These are phyloP conservation scores for Avena sativa DNA, from an alignment of 176 grass and related monocot species.

Conservation along the genomic window DNA sequence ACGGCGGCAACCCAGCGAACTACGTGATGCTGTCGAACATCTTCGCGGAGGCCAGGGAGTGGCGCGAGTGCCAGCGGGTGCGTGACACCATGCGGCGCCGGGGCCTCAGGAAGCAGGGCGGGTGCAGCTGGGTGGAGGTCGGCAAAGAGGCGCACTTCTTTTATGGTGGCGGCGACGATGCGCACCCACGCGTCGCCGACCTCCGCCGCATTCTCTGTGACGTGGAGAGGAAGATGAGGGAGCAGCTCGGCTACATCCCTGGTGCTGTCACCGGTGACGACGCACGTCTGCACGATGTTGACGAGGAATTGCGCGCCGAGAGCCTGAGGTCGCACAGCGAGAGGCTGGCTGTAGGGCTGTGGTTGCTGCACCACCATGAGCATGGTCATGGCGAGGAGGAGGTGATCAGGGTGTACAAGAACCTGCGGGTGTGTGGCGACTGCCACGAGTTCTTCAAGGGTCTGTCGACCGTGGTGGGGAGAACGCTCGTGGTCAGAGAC, in stretches of 20 bases:
- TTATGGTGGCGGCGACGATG: conserved; percentile 47
- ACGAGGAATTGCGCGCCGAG: conserved; percentile 52
- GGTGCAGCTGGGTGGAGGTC: conserved; percentile 65
- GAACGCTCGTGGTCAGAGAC: conserved; percentile 48
- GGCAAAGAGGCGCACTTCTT: conserved; percentile 57
- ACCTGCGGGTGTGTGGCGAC: conserved; percentile 50
- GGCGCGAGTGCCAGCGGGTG: conserved; percentile 39
- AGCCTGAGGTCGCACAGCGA: conserved; percentile 59
- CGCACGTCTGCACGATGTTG: conserved; percentile 51
- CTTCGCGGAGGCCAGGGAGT: not conserved
- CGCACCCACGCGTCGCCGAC: conserved; percentile 39
- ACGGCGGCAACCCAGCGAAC: not conserved
- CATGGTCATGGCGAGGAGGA: not conserved
- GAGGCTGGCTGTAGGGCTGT: conserved; percentile 55
- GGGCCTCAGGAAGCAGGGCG: conserved; percentile 56
- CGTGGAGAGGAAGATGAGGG: conserved; percentile 52
- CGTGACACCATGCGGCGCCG: conserved; percentile 42
- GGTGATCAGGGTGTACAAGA: conserved; percentile 64
- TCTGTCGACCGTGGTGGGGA: conserved; percentile 15
- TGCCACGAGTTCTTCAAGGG: conserved; percentile 60
- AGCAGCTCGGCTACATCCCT: conserved; percentile 47
- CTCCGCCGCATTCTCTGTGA: conserved; percentile 38
- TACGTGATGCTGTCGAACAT: not conserved
- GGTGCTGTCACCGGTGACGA: not conserved
- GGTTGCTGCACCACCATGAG: conserved; percentile 27